These are phyloP conservation scores for Mrakia gelida DNA, from an alignment of 768 basidiomycete genomes.

Conservation along the genomic window DNA sequence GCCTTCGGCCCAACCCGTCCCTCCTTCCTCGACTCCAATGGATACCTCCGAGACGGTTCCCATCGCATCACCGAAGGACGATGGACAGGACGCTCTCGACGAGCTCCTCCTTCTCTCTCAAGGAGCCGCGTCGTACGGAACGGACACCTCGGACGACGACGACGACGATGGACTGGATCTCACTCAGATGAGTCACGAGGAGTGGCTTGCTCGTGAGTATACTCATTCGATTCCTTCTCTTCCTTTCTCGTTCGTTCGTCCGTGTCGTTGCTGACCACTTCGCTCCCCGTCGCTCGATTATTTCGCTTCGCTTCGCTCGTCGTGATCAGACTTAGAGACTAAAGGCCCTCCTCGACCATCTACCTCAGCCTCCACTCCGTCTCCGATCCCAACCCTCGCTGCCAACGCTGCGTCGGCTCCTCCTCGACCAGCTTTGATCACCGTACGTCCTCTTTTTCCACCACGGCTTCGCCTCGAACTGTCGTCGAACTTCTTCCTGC, in stretches of 20 bases:
- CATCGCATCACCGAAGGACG: not conserved
- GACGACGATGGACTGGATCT: not conserved
- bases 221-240: no score
- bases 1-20: not conserved
- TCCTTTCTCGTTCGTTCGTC: no score
- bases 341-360: no score
- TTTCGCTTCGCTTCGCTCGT: no score
- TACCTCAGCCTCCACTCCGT: no score
- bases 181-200: not conserved
- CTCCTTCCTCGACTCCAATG: not conserved
- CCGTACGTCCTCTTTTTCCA: not conserved
- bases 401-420: no score
- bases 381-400: no score
- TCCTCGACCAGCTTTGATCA: no score
- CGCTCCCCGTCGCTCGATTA: no score
- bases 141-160: not conserved
- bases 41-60: not conserved
- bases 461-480: not conserved
- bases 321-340: no score
- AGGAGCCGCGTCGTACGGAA: not conserved
- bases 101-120: not conserved
- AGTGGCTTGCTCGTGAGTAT: no score
- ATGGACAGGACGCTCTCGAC: not conserved
- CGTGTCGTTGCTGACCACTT: no score
- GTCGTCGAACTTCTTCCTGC: not conserved